A percentile compares a stretch with the other conserved stretches of the same genome.
Evolutionary conservation across 2,329 filamentous ascomycete genomes (phyloP).

Genomic region (Gnomoniopsis smithogilvyi): DNA sequence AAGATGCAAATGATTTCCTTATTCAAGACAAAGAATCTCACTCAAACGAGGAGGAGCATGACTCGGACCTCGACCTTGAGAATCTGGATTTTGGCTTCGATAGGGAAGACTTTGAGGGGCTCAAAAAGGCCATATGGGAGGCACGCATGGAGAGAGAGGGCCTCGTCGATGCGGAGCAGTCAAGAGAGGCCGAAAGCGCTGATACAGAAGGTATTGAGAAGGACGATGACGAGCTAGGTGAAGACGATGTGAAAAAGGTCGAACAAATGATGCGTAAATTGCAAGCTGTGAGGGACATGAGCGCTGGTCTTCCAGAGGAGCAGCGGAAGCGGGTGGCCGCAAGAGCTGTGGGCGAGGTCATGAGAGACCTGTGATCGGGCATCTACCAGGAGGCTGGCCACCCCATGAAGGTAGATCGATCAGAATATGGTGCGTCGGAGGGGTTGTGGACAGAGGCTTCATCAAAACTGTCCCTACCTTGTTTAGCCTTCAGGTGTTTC

Average conservation of each 20-base stretch:
- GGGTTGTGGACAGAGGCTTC: neutral
- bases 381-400: neutral
- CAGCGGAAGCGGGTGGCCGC: conserved; percentile 60
- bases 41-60: conserved; percentile 24
- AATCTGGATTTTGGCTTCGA: conserved; percentile 52
- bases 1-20: conserved; percentile 29
- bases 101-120: conserved; percentile 47
- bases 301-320: conserved; percentile 55
- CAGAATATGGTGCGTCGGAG: neutral
- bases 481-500: too few relatives aligned
- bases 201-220: conserved; percentile 25
- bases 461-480: too few relatives aligned
- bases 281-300: conserved; percentile 58
- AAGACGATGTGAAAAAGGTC: conserved; percentile 55
- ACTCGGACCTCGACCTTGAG: conserved; percentile 40
- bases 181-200: neutral
- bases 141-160: conserved; percentile 28
- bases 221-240: conserved; percentile 33
- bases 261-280: conserved; percentile 64
- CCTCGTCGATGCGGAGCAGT: conserved; percentile 9
- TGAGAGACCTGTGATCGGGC: conserved; percentile 50
- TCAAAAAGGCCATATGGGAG: conserved; percentile 51
- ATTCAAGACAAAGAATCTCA: conserved; percentile 24
- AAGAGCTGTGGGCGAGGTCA: conserved; percentile 60
- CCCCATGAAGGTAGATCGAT: neutral